Conservation (phyloP, 2,329 filamentous ascomycete genomes). For the Hysterium pulicare region DNA sequence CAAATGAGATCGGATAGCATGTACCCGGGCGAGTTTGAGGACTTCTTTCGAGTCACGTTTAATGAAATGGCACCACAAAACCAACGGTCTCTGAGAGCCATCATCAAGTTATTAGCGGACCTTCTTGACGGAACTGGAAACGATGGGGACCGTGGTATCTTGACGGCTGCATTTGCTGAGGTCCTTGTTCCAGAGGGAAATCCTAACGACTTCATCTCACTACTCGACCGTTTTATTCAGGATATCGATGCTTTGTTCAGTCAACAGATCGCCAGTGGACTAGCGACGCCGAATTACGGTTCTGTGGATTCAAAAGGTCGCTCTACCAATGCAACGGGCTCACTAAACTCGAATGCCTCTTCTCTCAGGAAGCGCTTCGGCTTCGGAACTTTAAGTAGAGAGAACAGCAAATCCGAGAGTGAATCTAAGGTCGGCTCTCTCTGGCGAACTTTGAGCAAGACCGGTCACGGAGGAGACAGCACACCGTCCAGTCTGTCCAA, state of each 20-base stretch:
- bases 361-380: slow-evolving; percentile 83
- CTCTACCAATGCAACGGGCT: slow-evolving; percentile 65
- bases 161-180: slow-evolving; percentile 87
- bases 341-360: slow-evolving; percentile 79
- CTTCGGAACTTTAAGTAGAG: slow-evolving; percentile 69
- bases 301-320: slow-evolving; percentile 57
- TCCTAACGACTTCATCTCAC: slow-evolving; percentile 78
- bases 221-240: slow-evolving; percentile 84
- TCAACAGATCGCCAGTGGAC: slow-evolving; percentile 47
- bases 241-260: slow-evolving; percentile 89
- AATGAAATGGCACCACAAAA: slow-evolving; percentile 57
- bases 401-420: slow-evolving; percentile 71
- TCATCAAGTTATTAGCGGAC: slow-evolving; percentile 83
- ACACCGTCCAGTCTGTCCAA: slow-evolving; percentile 65
- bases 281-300: slow-evolving; percentile 52
- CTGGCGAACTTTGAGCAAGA: slow-evolving; percentile 87
- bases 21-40: slow-evolving; percentile 67
- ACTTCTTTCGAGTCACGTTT: slow-evolving; percentile 54
- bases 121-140: slow-evolving; percentile 86
- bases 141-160: slow-evolving; percentile 81
- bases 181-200: slow-evolving; percentile 74
- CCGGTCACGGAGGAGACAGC: slow-evolving; percentile 39
- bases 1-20: slow-evolving; percentile 62
- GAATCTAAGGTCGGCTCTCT: slow-evolving; percentile 71
- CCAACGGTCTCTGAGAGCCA: slow-evolving; percentile 72